Evolutionary conservation across 2,329 filamentous ascomycete species (phyloP).

Genomic region (Colletotrichum musae): DNA sequence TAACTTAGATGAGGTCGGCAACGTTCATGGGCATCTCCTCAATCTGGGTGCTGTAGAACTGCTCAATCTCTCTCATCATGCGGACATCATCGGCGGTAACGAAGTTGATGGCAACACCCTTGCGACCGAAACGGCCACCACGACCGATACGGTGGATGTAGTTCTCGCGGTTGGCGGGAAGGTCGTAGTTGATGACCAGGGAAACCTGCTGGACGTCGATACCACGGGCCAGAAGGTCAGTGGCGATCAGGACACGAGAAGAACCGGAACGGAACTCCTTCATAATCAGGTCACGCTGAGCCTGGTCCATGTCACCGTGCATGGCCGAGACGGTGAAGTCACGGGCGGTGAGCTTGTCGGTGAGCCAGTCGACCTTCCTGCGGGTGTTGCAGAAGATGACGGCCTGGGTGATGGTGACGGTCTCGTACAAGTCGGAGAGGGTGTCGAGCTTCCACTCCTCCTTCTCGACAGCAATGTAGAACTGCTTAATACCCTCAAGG

Average conservation of each 20-base stretch:
- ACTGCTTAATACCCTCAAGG: conserved; percentile 99
- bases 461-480: conserved; percentile 99
- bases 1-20: conserved; percentile 78
- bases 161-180: conserved; percentile 99
- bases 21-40: conserved; percentile 99
- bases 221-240: conserved; percentile 97
- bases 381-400: conserved; percentile 99
- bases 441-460: conserved; percentile 99
- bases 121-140: conserved; percentile 99
- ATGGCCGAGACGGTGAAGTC: conserved; percentile 99
- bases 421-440: conserved; percentile 98
- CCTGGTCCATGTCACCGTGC: conserved; percentile 99
- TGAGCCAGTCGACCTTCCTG: conserved; percentile 99
- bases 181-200: conserved; percentile 99
- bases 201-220: conserved; percentile 99
- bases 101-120: conserved; percentile 99
- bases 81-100: conserved; percentile 98
- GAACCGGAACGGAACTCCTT: conserved; percentile 99
- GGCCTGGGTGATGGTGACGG: conserved; percentile 98
- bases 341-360: conserved; percentile 97
- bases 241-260: conserved; percentile 98
- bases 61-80: conserved; percentile 99
- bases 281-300: conserved; percentile 99
- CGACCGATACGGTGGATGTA: conserved; percentile 99
- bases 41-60: conserved; percentile 99